phyloP scores from a whole-genome alignment of 2,329 filamentous ascomycete genomes.

The Cercospora berteroae region DNA sequence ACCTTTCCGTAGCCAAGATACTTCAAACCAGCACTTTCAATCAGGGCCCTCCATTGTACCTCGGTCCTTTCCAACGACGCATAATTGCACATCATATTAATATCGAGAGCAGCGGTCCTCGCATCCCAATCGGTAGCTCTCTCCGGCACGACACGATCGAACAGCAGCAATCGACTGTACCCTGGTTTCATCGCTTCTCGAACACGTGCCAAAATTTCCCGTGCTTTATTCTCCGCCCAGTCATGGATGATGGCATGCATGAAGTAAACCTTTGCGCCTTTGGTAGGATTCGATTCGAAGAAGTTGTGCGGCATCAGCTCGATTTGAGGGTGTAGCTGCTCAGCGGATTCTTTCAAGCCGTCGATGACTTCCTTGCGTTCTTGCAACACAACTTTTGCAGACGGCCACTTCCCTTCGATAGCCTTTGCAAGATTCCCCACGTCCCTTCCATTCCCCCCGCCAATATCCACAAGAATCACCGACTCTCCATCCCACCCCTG shows the following conservation, averaged over 20 bases:
- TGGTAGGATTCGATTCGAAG: constrained; percentile 21
- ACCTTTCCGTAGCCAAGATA: constrained; percentile 8
- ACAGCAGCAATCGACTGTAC: constrained; percentile 30
- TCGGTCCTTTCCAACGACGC: constrained; percentile 43
- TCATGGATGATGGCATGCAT: constrained; percentile 30
- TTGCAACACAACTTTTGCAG: constrained; percentile 12
- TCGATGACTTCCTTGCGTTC: constrained; percentile 12
- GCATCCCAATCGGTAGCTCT: constrained; percentile 15
- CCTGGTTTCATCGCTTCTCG: constrained; percentile 27
- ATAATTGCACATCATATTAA: constrained; percentile 44
- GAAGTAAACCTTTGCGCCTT: constrained; percentile 34
- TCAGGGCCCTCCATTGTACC: constrained; percentile 38
- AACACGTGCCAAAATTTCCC: constrained; percentile 24
- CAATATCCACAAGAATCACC: constrained; percentile 28
- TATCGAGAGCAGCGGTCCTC: constrained; percentile 36
- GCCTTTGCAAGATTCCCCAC: constrained; percentile 1
- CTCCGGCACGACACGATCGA: constrained; percentile 30
- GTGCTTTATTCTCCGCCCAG: constrained; percentile 25
- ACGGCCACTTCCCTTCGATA: background rate
- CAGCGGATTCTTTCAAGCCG: background rate
- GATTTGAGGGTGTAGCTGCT: background rate
- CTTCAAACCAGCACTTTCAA: constrained; percentile 20
- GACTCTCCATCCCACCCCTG: constrained; percentile 16
- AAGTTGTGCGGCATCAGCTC: constrained; percentile 23
- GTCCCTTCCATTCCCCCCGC: constrained; percentile 28